Evolutionary conservation across 2,329 filamentous ascomycete genomes (phyloP), one percentile per base, ranked within the genome.

Genomic region (Botrytis deweyae): DNA sequence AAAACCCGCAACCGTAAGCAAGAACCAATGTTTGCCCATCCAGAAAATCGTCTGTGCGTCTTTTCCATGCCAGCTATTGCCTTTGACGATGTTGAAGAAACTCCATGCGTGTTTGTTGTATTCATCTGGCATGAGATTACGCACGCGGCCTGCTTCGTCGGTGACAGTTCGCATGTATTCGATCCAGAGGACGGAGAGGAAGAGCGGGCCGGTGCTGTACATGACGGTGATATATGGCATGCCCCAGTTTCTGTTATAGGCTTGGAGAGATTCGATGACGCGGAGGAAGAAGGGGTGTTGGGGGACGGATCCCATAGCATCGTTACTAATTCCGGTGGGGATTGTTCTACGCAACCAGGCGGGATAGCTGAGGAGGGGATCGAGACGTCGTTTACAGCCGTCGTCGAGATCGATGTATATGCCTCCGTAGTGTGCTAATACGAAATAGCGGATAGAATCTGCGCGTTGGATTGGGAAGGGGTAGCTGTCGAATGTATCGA

Each of bases 241-340:
- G 29, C 74, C 75, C 92, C 92, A 95, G 76, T 88, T 88, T 74
- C 88, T 87, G 80, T 92, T 87, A 82, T 93, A 93, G 72, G 86
- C 85, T 73, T 89, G 86, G n/a, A 95, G 84, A 20, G 87, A 86
- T 76, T 92, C 87, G 78, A 93, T 92, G 58, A 92, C 90, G 67
- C 87, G 86, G 69, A 90, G 84, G 85, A 94, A 94, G 84, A 93
- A 93, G 0, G 92, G 92, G 78, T 95, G 93, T 75, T 89, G 87
- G 0, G 91, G 89, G 0, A 92, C 86, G 25, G 91, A 84, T 67
- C 91, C 91, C 92, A 95, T 94, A 59, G 90, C 91, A 79, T 95
- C 92, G 84, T 95, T 95, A 77, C 90, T 92, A 78, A 95, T 93
- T 76, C 92, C 92, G 1, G 92, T 95, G 3, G 93, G 93, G 4